phyloP scores from a whole-genome alignment of 176 grass and related monocot species.

The Oryza nivara region DNA sequence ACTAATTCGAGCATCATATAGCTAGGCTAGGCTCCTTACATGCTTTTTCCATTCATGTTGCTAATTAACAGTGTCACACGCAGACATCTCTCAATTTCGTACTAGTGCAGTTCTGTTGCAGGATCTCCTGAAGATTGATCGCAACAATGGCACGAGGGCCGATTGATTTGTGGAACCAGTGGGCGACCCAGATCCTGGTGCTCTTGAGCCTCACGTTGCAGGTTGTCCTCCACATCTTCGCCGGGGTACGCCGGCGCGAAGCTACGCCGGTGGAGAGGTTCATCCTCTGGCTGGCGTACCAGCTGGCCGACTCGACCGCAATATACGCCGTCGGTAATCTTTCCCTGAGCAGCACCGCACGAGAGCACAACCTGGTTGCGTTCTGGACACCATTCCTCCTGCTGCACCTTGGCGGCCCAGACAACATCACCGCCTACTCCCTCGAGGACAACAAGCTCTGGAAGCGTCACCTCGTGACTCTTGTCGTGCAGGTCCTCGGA shows the following conservation, averaged over 20 bases:
- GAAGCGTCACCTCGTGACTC: constrained; percentile 28
- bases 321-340: constrained; percentile 41
- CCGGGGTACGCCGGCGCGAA: background rate
- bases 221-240: background rate
- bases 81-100: too few species aligned
- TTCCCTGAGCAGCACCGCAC: background rate
- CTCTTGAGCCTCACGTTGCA: background rate
- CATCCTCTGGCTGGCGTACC: constrained; percentile 37
- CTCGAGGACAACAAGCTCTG: constrained; percentile 46
- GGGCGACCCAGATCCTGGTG: constrained; percentile 19
- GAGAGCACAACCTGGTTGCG: background rate
- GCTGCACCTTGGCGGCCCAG: too few species aligned
- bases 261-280: background rate
- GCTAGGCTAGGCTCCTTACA: too few species aligned
- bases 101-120: background rate
- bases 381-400: background rate
- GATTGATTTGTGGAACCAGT: background rate
- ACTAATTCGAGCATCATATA: too few species aligned
- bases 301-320: constrained; percentile 42
- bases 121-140: background rate
- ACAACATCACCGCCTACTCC: too few species aligned
- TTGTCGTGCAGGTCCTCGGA: background rate
- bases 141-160: too few species aligned
- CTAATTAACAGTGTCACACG: too few species aligned
- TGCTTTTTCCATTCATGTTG: too few species aligned